Base-by-base conservation (phyloP, 805 yeast genomes). In the Cyberlindnera veronae region DNA sequence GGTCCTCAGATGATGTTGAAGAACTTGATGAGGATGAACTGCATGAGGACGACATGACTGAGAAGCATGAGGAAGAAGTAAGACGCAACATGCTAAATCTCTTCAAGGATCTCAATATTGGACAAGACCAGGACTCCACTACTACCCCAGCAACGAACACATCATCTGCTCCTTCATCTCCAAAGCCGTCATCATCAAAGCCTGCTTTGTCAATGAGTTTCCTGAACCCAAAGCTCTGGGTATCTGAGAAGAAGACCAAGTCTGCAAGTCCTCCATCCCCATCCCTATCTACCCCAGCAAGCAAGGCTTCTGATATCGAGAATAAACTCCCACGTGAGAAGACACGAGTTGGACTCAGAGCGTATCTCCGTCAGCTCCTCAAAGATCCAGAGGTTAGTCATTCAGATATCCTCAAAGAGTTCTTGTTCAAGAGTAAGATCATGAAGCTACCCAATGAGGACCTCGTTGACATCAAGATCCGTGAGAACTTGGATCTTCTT, bases 301-400 rank as follows among this genome's bases (percentile, higher is more conserved):
- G 19, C 17, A 31, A 31, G 11, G 16, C 26, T 4, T 13, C 19
- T 9, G 45, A 41, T 12, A 16, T 35, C 10, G 50, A 48, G 35
- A 43, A 44, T 32, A 60, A 56, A 27, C 66, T 85, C 22, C 75
- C 79, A 3, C 72, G 95, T 21, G 98, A 91, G 58, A 81, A 79
- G 48, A 73, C 87, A 50, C 68, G 98, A 31, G 69, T 88, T 9
- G 76, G 95, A 0, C 67, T 91, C 32, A 69, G 97, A 34, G 85
- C 88, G 0, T 91, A 85, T 53, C 54, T 91, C 34, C 66, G 72
- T 21, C 59, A 70, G 2, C 60, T 90, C 14, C 54, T 75, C 9
- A 64, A 71, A 24, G 73, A 76, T 32, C 69, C 76, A 6, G 81
- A 77, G 33, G 71, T 87, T 0, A 66, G 79, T 1, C 70, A 72